Evolutionary conservation across 306 rosid species (phyloP).

Genomic region (Lathyrus sativus): DNA sequence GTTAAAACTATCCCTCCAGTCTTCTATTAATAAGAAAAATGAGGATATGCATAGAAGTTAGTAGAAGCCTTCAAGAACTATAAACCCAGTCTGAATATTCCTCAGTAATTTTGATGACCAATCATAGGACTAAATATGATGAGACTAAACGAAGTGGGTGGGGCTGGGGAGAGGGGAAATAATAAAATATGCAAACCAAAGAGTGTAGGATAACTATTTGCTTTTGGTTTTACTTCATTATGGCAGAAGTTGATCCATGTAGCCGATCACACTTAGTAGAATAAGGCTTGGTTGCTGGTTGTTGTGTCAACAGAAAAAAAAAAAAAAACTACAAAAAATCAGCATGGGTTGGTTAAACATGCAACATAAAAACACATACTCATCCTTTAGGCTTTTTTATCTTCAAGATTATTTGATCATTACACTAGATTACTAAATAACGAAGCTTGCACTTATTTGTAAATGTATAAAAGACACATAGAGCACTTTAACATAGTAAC

Average conservation of each 20-base stretch:
- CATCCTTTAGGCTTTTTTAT: conserved; percentile 4
- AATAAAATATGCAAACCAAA: conserved; percentile 14
- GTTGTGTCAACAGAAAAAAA: neutral
- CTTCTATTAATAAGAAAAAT: neutral
- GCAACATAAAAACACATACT: neutral
- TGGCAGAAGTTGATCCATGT: too few species aligned
- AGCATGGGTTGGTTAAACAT: conserved; percentile 4
- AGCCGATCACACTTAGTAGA: too few species aligned
- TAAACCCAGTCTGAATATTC: conserved; percentile 4
- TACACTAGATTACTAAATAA: conserved; percentile 7
- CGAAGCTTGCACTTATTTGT: conserved; percentile 18
- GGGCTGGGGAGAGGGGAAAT: neutral
- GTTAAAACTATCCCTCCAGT: conserved; percentile 11
- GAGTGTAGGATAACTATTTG: conserved; percentile 15
- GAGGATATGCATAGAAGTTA: neutral
- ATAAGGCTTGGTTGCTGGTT: too few species aligned
- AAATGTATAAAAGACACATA: conserved; percentile 8
- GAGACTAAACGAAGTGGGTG: conserved; percentile 25
- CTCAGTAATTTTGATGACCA: conserved; percentile 18
- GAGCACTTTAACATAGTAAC: conserved; percentile 18
- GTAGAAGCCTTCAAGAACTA: conserved; percentile 25
- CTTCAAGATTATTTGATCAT: conserved; percentile 3
- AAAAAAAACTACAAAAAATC: conserved; percentile 22
- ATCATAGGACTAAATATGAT: conserved; percentile 8
- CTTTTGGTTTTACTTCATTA: conserved; percentile 14